Conservation (phyloP, 805 yeast species). For the Suhomyces tanzawaensis region DNA sequence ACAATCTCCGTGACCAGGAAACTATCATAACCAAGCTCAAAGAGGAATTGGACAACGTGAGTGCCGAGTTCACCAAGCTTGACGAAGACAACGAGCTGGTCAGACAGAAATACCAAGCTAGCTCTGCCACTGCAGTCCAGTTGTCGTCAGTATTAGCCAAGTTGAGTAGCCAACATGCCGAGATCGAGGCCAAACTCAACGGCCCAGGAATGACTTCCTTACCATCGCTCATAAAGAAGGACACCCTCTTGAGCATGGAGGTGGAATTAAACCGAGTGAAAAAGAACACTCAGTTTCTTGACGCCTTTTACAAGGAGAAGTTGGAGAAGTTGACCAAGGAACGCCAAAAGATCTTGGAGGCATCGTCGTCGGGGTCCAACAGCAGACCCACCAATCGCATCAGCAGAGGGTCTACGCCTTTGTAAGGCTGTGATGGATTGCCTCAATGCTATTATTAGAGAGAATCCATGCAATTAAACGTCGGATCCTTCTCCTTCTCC, state of each 20-base stretch:
- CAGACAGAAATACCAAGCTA: constrained; percentile 32
- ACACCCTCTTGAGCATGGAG: constrained; percentile 30
- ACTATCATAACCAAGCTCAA: constrained; percentile 20
- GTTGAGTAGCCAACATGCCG: constrained; percentile 17
- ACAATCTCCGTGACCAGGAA: constrained; percentile 17
- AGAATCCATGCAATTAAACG: no score
- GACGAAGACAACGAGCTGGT: constrained; percentile 27
- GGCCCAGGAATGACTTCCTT: constrained; percentile 37
- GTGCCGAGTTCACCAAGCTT: constrained; percentile 24
- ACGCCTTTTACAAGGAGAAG: constrained; percentile 26
- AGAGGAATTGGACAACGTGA: constrained; percentile 25
- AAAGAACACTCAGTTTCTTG: constrained; percentile 29
- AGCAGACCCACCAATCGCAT: constrained; percentile 34
- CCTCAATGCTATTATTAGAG: no score
- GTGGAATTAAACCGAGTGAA: constrained; percentile 22
- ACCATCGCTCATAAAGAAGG: constrained; percentile 34
- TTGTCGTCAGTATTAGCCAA: constrained; percentile 20
- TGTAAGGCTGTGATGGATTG: no score
- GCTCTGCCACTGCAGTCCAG: constrained; percentile 33
- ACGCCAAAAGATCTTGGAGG: constrained; percentile 29
- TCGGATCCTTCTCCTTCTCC: no score
- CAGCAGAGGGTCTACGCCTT: constrained; percentile 42
- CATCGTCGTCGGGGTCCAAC: constrained; percentile 25
- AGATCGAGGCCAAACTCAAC: constrained; percentile 20
- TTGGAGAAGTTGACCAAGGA: constrained; percentile 36